Evolutionary conservation across 176 grass and related monocot species (phyloP).

Genomic region (Panicum miliaceum): DNA sequence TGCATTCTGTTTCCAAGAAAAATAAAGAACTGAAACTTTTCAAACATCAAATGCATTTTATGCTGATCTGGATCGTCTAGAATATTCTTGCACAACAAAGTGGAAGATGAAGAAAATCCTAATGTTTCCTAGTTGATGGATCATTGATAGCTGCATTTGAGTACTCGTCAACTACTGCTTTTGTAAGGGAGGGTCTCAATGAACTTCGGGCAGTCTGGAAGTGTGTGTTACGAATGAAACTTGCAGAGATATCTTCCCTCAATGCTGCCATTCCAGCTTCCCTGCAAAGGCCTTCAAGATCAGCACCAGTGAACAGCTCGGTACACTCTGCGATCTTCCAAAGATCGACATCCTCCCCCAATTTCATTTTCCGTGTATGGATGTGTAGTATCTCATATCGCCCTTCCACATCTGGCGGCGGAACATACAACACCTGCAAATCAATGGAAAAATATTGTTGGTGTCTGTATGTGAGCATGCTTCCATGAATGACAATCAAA

Average conservation of each 20-base stretch:
- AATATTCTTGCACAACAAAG: neutral
- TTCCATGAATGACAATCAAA: neutral
- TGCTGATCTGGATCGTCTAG: neutral
- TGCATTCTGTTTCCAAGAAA: neutral
- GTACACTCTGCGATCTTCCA: slow-evolving; percentile 56
- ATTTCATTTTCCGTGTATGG: slow-evolving; percentile 75
- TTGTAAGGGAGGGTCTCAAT: slow-evolving; percentile 65
- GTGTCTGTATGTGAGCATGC: slow-evolving; percentile 1
- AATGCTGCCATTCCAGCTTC: slow-evolving; percentile 80
- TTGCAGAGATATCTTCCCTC: slow-evolving; percentile 64
- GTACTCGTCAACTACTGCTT: slow-evolving; percentile 68
- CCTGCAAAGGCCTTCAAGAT: slow-evolving; percentile 80
- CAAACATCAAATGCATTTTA: neutral
- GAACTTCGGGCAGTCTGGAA: slow-evolving; percentile 62
- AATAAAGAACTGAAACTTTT: neutral
- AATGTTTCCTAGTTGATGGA: slow-evolving; percentile 42
- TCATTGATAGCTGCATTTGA: slow-evolving; percentile 48
- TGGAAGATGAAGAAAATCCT: neutral
- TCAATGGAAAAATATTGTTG: slow-evolving; percentile 16
- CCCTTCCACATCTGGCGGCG: slow-evolving; percentile 70
- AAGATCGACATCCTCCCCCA: slow-evolving; percentile 79
- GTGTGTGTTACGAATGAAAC: slow-evolving; percentile 45
- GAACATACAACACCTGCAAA: slow-evolving; percentile 78
- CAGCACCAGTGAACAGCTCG: slow-evolving; percentile 77
- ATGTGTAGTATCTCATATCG: slow-evolving; percentile 73